Evolutionary conservation across 805 yeast genomes (phyloP), one percentile per base, ranked within the genome.

Genomic region (Yarrowia alimentaria): DNA sequence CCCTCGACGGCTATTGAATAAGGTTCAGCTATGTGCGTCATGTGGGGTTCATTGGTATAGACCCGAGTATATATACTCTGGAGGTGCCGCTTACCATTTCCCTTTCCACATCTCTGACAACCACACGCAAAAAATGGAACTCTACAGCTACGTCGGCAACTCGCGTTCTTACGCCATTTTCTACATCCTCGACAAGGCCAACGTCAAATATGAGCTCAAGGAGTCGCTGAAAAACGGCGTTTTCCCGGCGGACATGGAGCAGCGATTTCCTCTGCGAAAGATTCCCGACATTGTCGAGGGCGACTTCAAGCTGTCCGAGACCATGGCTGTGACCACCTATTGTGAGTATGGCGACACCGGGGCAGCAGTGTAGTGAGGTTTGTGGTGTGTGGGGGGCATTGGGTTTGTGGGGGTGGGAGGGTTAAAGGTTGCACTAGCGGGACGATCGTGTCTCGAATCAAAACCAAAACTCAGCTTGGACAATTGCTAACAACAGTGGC

Each of bases 211-310:
- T 29, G 30, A 37, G 8, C 37, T 43, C 20, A 43, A 43, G 50
- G 50, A 43, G 50, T 43, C 50, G 6, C 50, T 43, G 22, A 43
- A 43, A 30, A 37, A 37, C 13, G 50, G 50, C 11, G 37, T 43
- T 2, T 43, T 43, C 29, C 50, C 50, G 49, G 73, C 71, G 53
- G 67, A 68, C 35, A 78, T 61, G 68, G 64, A 63, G 34, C 66
- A 71, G 56, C 59, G 66, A 65, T 82, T 80, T 75, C 84, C 86
- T 56, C 66, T 74, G 60, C 67, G 67, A 57, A 76, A 72, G 67
- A 72, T 76, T 56, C 89, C 89, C 58, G 77, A 79, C 59, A 58
- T 74, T 61, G 85, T 84, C 52, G 77, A 80, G 55, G 77, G 81
- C 63, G 89, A 89, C 35, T 75, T 72, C 72, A 74, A 74, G 62